These are phyloP conservation scores for Penicillium sp. DNA, from an alignment of 2,329 filamentous ascomycete species.

Conservation along the genomic window DNA sequence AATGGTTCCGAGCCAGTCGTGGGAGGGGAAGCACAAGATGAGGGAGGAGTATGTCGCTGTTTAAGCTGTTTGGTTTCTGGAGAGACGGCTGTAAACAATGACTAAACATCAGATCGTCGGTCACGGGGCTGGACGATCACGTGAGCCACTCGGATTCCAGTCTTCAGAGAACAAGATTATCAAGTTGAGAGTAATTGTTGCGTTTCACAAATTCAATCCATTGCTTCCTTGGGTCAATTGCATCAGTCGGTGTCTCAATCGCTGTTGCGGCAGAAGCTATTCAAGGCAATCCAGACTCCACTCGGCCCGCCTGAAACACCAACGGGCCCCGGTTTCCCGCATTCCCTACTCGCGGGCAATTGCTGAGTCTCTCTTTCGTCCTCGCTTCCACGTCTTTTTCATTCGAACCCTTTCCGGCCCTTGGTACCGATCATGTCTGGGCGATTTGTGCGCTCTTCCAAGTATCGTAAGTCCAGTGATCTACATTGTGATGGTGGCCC, in stretches of 20 bases:
- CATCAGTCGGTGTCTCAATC: no score
- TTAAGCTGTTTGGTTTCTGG: slow-evolving; percentile 23
- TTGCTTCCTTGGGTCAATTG: no score
- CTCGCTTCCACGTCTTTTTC: slow-evolving; percentile 13
- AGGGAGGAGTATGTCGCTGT: not conserved
- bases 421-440: slow-evolving; percentile 53
- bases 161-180: no score
- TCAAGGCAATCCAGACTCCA: slow-evolving; percentile 15
- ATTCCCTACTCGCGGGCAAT: slow-evolving; percentile 18
- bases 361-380: slow-evolving; percentile 19
- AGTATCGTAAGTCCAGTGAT: slow-evolving; percentile 56
- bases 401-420: slow-evolving; percentile 8
- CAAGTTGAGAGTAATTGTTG: no score
- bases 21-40: slow-evolving; percentile 1
- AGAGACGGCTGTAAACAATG: slow-evolving; percentile 37
- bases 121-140: not conserved
- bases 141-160: not conserved
- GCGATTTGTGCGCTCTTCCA: slow-evolving; percentile 67
- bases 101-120: slow-evolving; percentile 21
- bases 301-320: slow-evolving; percentile 21
- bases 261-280: no score
- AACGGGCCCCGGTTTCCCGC: slow-evolving; percentile 20
- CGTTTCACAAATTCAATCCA: no score
- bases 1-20: slow-evolving; percentile 5
- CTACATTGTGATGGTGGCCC: slow-evolving; percentile 19